Evolutionary conservation across 2,329 filamentous ascomycete genomes (phyloP).

Genomic region (Paracorniculantispora psalliotae): DNA sequence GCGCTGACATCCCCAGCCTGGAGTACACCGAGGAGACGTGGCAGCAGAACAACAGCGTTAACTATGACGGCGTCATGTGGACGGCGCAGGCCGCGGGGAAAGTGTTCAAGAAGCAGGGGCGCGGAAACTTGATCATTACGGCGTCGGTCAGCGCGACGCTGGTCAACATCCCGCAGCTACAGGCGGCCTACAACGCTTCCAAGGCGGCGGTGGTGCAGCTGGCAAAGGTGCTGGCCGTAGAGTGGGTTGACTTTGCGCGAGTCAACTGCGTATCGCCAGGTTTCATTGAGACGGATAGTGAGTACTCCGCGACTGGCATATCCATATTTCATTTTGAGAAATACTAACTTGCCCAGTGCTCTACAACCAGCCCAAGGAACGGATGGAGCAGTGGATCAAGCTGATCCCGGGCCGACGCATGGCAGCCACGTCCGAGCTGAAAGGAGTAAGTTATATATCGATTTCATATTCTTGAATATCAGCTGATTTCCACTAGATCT

Average conservation of each 20-base stretch:
- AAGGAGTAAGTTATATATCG: constrained; percentile 13
- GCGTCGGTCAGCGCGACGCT: constrained; percentile 19
- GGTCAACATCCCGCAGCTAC: constrained; percentile 29
- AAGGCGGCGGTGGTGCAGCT: constrained; percentile 55
- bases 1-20: constrained; percentile 20
- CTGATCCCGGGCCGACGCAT: constrained; percentile 19
- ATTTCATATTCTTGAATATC: accelerated
- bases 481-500: constrained; percentile 25
- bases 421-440: constrained; percentile 17
- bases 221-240: constrained; percentile 54
- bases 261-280: constrained; percentile 67
- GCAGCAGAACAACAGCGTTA: constrained; percentile 21
- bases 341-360: constrained; percentile 9
- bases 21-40: constrained; percentile 25
- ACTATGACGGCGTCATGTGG: constrained; percentile 26
- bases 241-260: constrained; percentile 66
- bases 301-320: background rate
- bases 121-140: constrained; percentile 25
- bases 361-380: constrained; percentile 17
- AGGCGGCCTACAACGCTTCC: constrained; percentile 63
- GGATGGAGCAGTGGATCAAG: constrained; percentile 16
- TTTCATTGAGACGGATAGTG: constrained; percentile 60
- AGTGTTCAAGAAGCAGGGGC: constrained; percentile 23
- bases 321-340: background rate
- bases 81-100: constrained; percentile 21